Evolutionary conservation across 352 stramenopile genomes (phyloP), one percentile per base, ranked within the genome.

Genomic region (Phytophthora fragariae): DNA sequence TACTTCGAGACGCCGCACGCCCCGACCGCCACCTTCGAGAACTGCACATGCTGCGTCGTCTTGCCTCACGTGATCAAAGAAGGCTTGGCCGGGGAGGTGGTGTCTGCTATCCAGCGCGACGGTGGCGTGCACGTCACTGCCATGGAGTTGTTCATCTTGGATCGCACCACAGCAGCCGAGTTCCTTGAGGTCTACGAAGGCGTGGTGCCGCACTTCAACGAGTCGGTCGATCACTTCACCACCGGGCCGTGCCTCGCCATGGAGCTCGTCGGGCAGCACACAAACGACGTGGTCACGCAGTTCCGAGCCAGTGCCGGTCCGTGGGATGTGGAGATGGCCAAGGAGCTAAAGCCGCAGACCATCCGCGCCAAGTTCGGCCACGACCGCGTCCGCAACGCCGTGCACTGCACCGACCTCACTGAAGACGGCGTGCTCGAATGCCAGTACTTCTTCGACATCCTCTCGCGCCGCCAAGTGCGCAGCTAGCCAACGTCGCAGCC

Each of bases 381-480:
- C 29, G 91, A 98, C 74, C 82, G 84, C 46, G 86, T 98, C 56
- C 82, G 85, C 46, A 98, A 98, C 70, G 95, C 89, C 11, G 86
- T 99, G 19, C 95, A 99, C 70, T 98, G 93, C 86, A 99, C 96
- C 0, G 96, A 99, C 69, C 73, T 99, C 10, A 65, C 81, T 1
- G 94, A 98, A 49, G 95, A 99, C 76, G 94, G 93, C 29, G 73
- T 91, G 17, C 79, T 96, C 33, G 96, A 99, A 75, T 97, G 82
- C 56, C 82, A 97, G 60, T 98, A 98, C 74, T 98, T 98, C 70
- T 98, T 98, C 73, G 88, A 98, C 68, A 92, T 98, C n/a, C 77
- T 98, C 24, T 93, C 93, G 46, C 79, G 86, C 52, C 85, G 85
- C 27, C 77, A 92, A 65, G 55, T 84, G 14, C 73, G 71, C 15